Evolutionary conservation across 2,329 filamentous ascomycete species (phyloP).

Genomic region (Fusarium sp.): DNA sequence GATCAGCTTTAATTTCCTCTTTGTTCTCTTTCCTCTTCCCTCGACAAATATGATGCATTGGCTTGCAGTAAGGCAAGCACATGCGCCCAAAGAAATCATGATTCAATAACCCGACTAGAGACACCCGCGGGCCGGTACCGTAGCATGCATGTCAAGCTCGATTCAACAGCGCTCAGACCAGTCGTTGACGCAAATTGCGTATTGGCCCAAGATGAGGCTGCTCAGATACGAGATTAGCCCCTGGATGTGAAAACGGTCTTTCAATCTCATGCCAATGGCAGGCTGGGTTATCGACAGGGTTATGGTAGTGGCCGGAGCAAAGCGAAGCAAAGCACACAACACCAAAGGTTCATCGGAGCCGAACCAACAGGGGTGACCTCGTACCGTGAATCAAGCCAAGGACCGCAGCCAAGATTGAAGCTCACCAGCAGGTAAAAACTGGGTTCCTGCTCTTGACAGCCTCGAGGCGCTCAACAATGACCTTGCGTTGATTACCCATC

Average conservation of each 20-base stretch:
- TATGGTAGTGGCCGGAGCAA: slow-evolving; percentile 8
- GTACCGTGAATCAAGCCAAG: slow-evolving; percentile 2
- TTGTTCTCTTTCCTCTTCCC: slow-evolving; percentile 17
- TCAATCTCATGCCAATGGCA: slow-evolving; percentile 8
- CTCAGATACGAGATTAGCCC: slow-evolving; percentile 17
- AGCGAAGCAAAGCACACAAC: background rate
- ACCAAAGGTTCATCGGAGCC: background rate
- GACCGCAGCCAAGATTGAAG: slow-evolving; percentile 5
- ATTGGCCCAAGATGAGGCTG: slow-evolving; percentile 7
- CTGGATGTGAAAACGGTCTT: slow-evolving; percentile 14
- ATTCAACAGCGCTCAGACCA: slow-evolving; percentile 26
- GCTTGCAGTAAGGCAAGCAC: slow-evolving; percentile 1
- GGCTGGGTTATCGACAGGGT: slow-evolving; percentile 13
- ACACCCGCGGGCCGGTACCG: slow-evolving; percentile 14
- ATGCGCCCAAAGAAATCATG: slow-evolving; percentile 1
- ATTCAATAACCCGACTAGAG: slow-evolving; percentile 3
- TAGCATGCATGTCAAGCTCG: slow-evolving; percentile 34
- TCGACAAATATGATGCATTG: slow-evolving; percentile 6
- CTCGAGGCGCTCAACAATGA: slow-evolving; percentile 96
- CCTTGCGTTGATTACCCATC: slow-evolving; percentile 90
- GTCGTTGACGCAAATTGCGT: slow-evolving; percentile 17
- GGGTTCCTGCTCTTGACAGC: slow-evolving; percentile 95
- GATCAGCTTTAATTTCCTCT: slow-evolving; percentile 33
- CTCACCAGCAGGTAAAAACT: slow-evolving; percentile 95
- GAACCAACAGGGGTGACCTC: background rate